Evolutionary conservation across 768 basidiomycete genomes (phyloP).

Genomic region (Kwoniella botswanensis): DNA sequence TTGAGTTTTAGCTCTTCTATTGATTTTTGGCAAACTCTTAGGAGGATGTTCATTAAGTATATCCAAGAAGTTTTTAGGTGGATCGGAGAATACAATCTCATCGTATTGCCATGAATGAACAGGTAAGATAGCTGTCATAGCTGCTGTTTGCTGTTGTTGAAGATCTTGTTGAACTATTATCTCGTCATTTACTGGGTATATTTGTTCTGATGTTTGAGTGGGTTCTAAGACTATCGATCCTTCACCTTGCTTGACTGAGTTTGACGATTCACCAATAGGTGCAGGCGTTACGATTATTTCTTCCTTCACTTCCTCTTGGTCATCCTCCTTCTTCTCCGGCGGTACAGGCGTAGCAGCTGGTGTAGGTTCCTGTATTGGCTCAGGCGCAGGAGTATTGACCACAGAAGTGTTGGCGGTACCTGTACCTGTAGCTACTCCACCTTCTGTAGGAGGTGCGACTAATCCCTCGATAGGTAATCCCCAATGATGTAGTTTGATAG

Average conservation of each 20-base stretch:
- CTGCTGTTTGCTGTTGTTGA: constrained; percentile 16
- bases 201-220: constrained; percentile 2
- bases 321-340: not conserved
- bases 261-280: not conserved
- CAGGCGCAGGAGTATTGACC: constrained; percentile 15
- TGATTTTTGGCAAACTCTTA: constrained; percentile 68
- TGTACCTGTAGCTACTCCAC: not conserved
- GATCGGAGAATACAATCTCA: constrained; percentile 95
- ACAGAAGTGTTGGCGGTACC: constrained; percentile 3
- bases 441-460: constrained; percentile 62
- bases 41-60: constrained; percentile 81
- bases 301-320: not conserved
- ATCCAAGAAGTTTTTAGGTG: constrained; percentile 82
- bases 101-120: constrained; percentile 99
- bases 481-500: constrained; percentile 79
- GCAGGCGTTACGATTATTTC: too few relatives aligned
- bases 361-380: constrained; percentile 7
- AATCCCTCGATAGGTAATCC: constrained; percentile 44
- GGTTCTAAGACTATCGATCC: not conserved
- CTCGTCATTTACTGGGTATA: not conserved
- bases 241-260: not conserved
- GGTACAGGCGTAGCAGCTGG: not conserved
- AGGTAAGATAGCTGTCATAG: constrained; percentile 42
- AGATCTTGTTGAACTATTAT: constrained; percentile 3
- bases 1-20: constrained; percentile 45